Conservation (phyloP, 140 eudicot species). For the Stevia rebaudiana region DNA sequence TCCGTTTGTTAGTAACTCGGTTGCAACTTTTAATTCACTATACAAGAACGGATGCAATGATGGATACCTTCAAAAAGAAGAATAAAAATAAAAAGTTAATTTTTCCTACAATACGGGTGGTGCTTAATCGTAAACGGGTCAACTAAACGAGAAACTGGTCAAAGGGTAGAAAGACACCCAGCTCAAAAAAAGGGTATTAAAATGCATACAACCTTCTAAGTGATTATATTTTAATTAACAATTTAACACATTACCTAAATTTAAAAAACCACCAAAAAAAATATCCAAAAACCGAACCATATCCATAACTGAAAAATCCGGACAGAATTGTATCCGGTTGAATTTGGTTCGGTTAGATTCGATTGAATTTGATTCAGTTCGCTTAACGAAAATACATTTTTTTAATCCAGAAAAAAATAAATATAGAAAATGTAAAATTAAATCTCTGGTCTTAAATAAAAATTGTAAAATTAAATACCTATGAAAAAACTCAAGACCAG, state of each 20-base stretch:
- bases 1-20: conserved; percentile 50
- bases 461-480: conserved; percentile 48
- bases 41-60: conserved; percentile 71
- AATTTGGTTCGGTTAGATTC: too few species aligned
- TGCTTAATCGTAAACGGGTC: neutral
- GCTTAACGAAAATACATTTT: too few species aligned
- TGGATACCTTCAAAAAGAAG: conserved; percentile 62
- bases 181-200: neutral
- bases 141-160: neutral
- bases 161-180: neutral
- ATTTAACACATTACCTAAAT: too few species aligned
- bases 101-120: neutral
- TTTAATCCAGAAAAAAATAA: too few species aligned
- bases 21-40: conserved; percentile 74
- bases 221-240: neutral
- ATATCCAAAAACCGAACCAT: too few species aligned
- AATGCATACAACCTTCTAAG: neutral
- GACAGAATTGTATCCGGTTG: too few species aligned
- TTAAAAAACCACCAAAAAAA: too few species aligned
- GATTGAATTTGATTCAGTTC: too few species aligned
- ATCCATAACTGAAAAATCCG: too few species aligned
- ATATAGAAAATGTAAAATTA: too few species aligned
- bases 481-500: conserved; percentile 91
- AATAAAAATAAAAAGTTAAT: neutral
- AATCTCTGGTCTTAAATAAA: too few species aligned